Evolutionary conservation across 805 yeast genomes (phyloP).

Genomic region (Yarrowia deformans): DNA sequence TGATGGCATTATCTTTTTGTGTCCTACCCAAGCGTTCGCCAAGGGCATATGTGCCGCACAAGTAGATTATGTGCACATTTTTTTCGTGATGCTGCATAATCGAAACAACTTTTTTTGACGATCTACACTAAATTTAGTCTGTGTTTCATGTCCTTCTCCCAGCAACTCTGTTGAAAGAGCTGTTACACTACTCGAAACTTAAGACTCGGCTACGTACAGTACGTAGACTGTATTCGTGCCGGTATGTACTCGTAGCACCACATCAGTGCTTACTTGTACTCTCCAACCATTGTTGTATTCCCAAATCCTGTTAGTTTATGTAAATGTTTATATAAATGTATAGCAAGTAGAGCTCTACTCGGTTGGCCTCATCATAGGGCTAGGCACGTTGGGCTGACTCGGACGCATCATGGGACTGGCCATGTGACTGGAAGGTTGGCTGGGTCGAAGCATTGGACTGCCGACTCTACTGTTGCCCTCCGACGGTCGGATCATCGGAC

Average conservation of each 20-base stretch:
- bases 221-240: too few relatives aligned
- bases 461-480: slow-evolving; percentile 12
- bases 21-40: too few relatives aligned
- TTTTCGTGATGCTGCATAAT: background rate
- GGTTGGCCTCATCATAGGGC: slow-evolving; percentile 22
- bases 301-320: slow-evolving; percentile 26
- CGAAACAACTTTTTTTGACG: background rate
- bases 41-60: too few relatives aligned
- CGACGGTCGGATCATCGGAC: slow-evolving; percentile 29
- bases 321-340: slow-evolving; percentile 15
- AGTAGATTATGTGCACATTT: background rate
- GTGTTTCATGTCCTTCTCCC: background rate
- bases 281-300: background rate
- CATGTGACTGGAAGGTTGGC: slow-evolving; percentile 31
- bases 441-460: slow-evolving; percentile 31
- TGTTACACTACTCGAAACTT: too few relatives aligned
- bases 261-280: too few relatives aligned
- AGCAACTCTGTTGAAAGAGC: background rate
- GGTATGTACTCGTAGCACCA: too few relatives aligned
- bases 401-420: slow-evolving; percentile 33
- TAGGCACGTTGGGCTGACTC: slow-evolving; percentile 32
- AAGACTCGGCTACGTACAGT: too few relatives aligned
- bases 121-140: background rate
- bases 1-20: slow-evolving; percentile 37
- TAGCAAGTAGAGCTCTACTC: slow-evolving; percentile 12